Conservation (phyloP, 345 rosid genomes). For the Hibiscus mutabilis region DNA sequence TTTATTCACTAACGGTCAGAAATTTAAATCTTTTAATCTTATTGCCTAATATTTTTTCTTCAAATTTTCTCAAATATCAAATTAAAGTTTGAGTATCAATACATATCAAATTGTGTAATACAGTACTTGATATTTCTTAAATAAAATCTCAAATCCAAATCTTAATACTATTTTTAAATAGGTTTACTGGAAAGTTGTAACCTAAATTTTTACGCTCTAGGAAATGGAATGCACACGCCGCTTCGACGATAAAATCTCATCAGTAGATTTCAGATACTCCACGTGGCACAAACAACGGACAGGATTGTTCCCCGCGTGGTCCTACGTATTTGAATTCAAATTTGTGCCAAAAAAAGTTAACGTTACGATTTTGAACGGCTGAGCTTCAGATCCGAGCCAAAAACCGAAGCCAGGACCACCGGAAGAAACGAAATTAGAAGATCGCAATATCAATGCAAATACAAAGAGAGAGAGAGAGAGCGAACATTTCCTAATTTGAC, state of each 20-base stretch:
- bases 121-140: no score
- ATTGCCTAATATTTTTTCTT: no score
- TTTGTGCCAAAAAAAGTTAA: constrained; percentile 3
- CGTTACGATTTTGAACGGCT: constrained; percentile 18
- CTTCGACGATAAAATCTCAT: not conserved
- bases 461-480: not conserved
- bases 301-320: constrained; percentile 6
- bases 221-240: not conserved
- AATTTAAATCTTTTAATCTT: no score
- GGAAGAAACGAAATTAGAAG: not conserved
- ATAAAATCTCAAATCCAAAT: no score
- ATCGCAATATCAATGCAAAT: not conserved
- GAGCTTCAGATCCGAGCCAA: constrained; percentile 6
- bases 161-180: no score
- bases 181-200: no score
- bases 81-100: no score
- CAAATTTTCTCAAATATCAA: no score
- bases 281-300: constrained; percentile 8
- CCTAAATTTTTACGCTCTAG: no score
- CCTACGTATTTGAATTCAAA: constrained; percentile 28
- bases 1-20: no score
- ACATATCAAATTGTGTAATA: no score
- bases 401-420: not conserved
- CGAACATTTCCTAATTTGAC: not conserved
- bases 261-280: not conserved